These are phyloP conservation scores for Stellera chamaejasme DNA, from an alignment of 345 rosid genomes.

Conservation along the genomic window DNA sequence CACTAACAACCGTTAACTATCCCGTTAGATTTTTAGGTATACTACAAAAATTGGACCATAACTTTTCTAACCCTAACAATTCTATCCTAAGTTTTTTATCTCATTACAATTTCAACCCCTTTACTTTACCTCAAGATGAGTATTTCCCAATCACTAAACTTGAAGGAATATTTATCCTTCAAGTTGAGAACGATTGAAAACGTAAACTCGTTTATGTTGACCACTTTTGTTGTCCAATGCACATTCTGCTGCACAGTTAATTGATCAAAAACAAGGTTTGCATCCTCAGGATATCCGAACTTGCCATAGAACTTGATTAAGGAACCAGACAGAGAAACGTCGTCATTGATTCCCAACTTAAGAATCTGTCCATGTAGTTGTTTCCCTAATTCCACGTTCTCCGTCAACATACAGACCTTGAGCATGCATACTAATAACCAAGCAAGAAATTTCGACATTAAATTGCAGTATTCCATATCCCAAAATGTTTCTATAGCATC, in stretches of 20 bases:
- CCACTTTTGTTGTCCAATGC: slow-evolving; percentile 51
- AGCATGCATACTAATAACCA: slow-evolving; percentile 39
- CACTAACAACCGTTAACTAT: no score
- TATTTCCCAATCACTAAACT: no score
- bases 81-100: no score
- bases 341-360: slow-evolving; percentile 33
- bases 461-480: slow-evolving; percentile 22
- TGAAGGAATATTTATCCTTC: no score
- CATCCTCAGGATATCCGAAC: slow-evolving; percentile 31
- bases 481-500: slow-evolving; percentile 29
- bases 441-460: slow-evolving; percentile 21
- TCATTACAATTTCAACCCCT: no score
- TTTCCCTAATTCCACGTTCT: slow-evolving; percentile 46
- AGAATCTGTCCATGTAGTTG: slow-evolving; percentile 59
- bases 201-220: slow-evolving; percentile 30
- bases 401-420: slow-evolving; percentile 38
- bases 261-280: slow-evolving; percentile 31
- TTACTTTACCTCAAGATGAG: no score
- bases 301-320: slow-evolving; percentile 53
- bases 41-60: no score
- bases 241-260: slow-evolving; percentile 18
- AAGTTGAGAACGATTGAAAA: slow-evolving; percentile 41
- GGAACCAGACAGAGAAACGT: slow-evolving; percentile 26
- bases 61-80: no score
- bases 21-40: no score